Base-by-base conservation (phyloP, 164 flowering plant species). In the Vitis amurensis region DNA sequence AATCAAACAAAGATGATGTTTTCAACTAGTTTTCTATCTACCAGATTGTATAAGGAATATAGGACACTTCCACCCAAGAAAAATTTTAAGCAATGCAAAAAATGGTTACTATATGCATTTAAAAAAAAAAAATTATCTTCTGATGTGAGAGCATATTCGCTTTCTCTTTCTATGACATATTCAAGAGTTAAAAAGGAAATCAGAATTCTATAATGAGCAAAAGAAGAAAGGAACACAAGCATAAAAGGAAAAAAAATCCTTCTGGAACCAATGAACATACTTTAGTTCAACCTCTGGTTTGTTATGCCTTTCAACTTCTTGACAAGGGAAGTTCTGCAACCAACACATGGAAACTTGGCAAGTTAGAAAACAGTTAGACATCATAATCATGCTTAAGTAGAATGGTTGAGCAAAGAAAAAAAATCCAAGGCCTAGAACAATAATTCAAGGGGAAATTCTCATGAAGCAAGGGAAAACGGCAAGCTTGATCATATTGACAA, bases 291-390 rank as follows among this genome's bases (percentile, higher is more conserved):
- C 99, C 82, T 95, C 98, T 48, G 99, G 99, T 83, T 95, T 95
- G 85, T 95, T 95, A 75, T 95, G 99, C 74, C 99, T 90, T 78
- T 93, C 99, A 74, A 95, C 99, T 90, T 95, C 99, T 88, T 95
- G 99, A 80, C 99, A 95, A 68, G 98, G 98, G 68, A 95, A 95
- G 70, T 93, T 95, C 99, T 95, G 87, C 83, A 87, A 78, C 61
- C 56, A 71, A 11, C 50, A 66, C 29, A 59, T 29, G 27, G 9
- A 67, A 57, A 68, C n/a, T 0, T 47, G 11, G 11, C 19, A 68
- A 73, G 11, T 10, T 56, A 62, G 17, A 59, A n/a, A 11, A 76
- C 56, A 19, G 51, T 58, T 37, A 15, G 27, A 6, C 10, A 13
- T n/a, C 23, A 15, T 16, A 65, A 15, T 66, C 47, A 51, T 64